phyloP scores from a whole-genome alignment of 768 basidiomycete species.

The Podaxis sp. region DNA sequence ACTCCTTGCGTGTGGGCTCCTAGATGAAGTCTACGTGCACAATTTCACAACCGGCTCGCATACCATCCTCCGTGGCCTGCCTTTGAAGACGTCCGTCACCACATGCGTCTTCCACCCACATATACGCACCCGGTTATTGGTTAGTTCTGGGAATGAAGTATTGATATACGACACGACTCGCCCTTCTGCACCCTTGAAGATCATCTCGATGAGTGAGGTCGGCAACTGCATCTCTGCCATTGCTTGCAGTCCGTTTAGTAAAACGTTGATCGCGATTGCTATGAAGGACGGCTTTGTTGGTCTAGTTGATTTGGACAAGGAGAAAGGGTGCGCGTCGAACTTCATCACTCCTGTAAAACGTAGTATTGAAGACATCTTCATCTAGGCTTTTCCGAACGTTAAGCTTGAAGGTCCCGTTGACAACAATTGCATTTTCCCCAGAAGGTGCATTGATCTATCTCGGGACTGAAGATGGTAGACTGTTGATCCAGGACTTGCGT shows the following conservation, averaged over 20 bases:
- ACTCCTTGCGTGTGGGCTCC: conserved; percentile 54
- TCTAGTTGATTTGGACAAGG: conserved; percentile 72
- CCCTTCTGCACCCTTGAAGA: conserved; percentile 51
- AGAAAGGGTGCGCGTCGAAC: conserved; percentile 49
- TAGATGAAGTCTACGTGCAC: conserved; percentile 51
- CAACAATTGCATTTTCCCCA: conserved; percentile 62
- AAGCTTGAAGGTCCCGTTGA: conserved; percentile 46
- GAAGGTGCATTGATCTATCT: conserved; percentile 66
- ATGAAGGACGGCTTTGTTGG: conserved; percentile 50
- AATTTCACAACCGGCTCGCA: conserved; percentile 52
- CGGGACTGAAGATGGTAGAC: conserved; percentile 59
- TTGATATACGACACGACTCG: conserved; percentile 60
- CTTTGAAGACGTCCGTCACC: conserved; percentile 30
- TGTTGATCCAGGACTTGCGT: conserved; percentile 63
- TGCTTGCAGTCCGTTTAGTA: conserved; percentile 72
- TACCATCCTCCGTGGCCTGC: conserved; percentile 50
- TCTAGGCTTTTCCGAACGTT: conserved; percentile 57
- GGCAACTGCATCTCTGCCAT: conserved; percentile 51
- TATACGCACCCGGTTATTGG: conserved; percentile 52
- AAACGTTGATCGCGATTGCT: conserved; percentile 59
- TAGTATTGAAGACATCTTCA: neutral
- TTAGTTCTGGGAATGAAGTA: conserved; percentile 48
- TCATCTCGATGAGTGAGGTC: conserved; percentile 41
- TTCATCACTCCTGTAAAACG: neutral
- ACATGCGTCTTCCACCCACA: conserved; percentile 63